phyloP scores from a whole-genome alignment of 345 rosid genomes.

The Cardiospermum halicacabum region DNA sequence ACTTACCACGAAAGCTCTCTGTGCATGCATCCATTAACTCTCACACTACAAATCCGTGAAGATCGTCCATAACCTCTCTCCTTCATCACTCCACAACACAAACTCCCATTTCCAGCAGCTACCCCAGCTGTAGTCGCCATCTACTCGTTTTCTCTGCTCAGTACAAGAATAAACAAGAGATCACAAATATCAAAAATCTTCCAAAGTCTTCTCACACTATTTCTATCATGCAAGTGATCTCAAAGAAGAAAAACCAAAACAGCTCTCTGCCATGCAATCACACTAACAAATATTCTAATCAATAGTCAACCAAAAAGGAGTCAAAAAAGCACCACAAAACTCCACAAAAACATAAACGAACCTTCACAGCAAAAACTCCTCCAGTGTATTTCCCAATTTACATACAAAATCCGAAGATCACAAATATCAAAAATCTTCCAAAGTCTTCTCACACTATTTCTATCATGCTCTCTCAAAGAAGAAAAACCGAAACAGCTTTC shows the following conservation, averaged over 20 bases:
- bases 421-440: not conserved
- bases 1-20: constrained; percentile 61
- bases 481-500: not conserved
- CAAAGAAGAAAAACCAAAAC: not conserved
- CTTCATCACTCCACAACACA: constrained; percentile 28
- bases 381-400: too few relatives aligned
- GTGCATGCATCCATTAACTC: constrained; percentile 39
- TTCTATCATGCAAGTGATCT: too few relatives aligned
- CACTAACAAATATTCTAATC: not conserved
- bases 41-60: constrained; percentile 35
- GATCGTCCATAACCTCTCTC: constrained; percentile 32
- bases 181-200: not conserved
- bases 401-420: too few relatives aligned
- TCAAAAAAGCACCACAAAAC: not conserved
- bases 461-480: too few relatives aligned
- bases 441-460: not conserved
- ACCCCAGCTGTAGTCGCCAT: constrained; percentile 48
- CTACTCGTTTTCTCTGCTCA: constrained; percentile 32
- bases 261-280: not conserved
- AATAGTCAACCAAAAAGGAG: constrained; percentile 3
- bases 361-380: too few relatives aligned
- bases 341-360: too few relatives aligned
- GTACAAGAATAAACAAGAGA: constrained; percentile 11
- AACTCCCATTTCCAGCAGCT: constrained; percentile 40
- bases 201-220: not conserved